Percentiles rank a stretch among this genome's conserved stretches.
phyloP scores from a whole-genome alignment of 2,329 filamentous ascomycete species.

The Fusarium sublunatum region DNA sequence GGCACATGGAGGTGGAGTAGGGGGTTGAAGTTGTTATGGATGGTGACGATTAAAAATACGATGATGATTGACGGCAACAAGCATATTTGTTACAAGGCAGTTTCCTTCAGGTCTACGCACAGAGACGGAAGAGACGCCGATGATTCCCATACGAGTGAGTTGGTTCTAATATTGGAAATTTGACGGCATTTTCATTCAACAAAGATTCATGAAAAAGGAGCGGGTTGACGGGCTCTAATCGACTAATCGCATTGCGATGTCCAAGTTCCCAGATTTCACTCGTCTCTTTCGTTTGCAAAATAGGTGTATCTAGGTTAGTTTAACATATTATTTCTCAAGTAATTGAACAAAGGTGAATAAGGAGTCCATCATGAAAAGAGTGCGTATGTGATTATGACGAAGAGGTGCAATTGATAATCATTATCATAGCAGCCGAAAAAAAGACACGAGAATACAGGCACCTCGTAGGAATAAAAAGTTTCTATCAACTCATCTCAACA shows the following conservation, averaged over 20 bases:
- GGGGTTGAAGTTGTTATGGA: conserved; percentile 15
- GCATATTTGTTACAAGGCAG: conserved; percentile 5
- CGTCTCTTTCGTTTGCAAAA: neutral
- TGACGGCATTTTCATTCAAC: conserved; percentile 7
- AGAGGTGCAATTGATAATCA: neutral
- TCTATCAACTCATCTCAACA: conserved; percentile 32
- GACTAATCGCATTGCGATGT: neutral
- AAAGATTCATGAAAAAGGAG: neutral
- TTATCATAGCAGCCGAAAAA: neutral
- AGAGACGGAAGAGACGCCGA: neutral
- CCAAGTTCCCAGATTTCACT: conserved; percentile 29
- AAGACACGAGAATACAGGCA: neutral
- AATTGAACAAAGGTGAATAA: neutral
- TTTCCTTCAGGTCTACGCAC: conserved; percentile 4
- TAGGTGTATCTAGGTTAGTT: neutral
- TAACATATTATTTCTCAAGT: neutral
- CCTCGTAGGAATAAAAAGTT: neutral
- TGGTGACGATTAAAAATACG: conserved; percentile 33
- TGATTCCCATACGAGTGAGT: neutral
- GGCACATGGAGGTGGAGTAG: neutral
- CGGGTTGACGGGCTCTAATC: neutral
- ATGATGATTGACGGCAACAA: conserved; percentile 26
- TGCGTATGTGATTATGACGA: neutral
- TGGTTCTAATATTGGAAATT: neutral
- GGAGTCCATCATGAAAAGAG: neutral